phyloP scores from a whole-genome alignment of 352 stramenopile species.

The Globisporangium parvum region DNA sequence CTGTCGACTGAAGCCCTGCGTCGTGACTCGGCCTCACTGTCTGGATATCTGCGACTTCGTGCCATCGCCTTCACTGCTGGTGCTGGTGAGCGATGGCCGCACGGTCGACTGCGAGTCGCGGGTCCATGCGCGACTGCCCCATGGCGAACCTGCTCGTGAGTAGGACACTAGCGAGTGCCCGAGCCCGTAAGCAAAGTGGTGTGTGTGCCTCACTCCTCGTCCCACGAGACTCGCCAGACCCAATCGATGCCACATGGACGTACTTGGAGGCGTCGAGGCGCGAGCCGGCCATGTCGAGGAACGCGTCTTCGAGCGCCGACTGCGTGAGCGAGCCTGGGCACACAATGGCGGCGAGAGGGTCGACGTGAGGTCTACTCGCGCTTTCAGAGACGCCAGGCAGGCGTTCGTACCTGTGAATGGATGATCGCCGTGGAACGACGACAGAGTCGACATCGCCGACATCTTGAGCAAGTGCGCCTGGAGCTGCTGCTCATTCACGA shows the following conservation, averaged over 20 bases:
- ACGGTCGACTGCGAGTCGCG: too few species aligned
- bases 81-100: too few species aligned
- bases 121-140: too few species aligned
- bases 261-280: constrained; percentile 65
- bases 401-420: constrained; percentile 32
- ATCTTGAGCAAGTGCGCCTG: constrained; percentile 43
- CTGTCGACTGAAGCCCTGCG: too few species aligned
- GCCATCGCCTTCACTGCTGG: too few species aligned
- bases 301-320: constrained; percentile 77
- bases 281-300: constrained; percentile 80
- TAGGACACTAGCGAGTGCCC: too few species aligned
- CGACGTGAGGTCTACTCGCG: not conserved
- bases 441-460: constrained; percentile 47
- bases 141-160: too few species aligned
- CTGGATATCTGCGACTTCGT: too few species aligned
- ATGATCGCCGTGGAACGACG: constrained; percentile 52
- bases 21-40: too few species aligned
- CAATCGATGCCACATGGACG: not conserved
- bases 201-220: too few species aligned
- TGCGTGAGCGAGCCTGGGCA: constrained; percentile 56
- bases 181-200: too few species aligned
- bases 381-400: not conserved
- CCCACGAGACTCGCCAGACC: too few species aligned
- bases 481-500: constrained; percentile 20
- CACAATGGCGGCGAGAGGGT: not conserved